phyloP scores from a whole-genome alignment of 768 basidiomycete genomes.

The Kwoniella dendrophila region DNA sequence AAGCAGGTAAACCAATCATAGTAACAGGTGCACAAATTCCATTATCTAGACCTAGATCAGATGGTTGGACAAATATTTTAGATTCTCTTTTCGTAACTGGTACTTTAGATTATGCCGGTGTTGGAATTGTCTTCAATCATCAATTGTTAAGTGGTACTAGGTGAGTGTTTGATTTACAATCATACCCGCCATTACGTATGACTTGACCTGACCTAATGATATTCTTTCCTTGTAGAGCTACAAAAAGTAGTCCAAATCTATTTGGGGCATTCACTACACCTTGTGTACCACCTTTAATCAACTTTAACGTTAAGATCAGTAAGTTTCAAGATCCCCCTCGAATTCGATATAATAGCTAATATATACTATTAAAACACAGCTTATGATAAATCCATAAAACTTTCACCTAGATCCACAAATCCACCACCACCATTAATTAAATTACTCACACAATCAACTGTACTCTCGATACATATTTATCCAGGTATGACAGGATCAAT shows the following conservation, averaged over 20 bases:
- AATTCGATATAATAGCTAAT: not conserved
- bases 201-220: not conserved
- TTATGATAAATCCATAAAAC: constrained; percentile 1
- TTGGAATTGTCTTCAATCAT: constrained; percentile 49
- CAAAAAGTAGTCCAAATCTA: constrained; percentile 45
- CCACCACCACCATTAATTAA: constrained; percentile 37
- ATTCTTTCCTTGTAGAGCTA: constrained; percentile 27
- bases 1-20: constrained; percentile 46
- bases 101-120: constrained; percentile 39
- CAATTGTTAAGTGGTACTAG: constrained; percentile 42
- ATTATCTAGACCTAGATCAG: constrained; percentile 42
- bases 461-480: constrained; percentile 41
- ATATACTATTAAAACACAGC: constrained; percentile 11
- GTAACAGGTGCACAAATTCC: constrained; percentile 51
- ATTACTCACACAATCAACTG: constrained; percentile 36
- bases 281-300: constrained; percentile 43
- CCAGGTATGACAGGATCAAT: constrained; percentile 47
- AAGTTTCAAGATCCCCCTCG: constrained; percentile 11
- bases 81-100: constrained; percentile 47
- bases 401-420: constrained; percentile 30
- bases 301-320: constrained; percentile 52
- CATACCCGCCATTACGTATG: not conserved
- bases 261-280: constrained; percentile 46
- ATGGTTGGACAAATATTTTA: constrained; percentile 49
- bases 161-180: constrained; percentile 17